phyloP scores from a whole-genome alignment of 1,284 basidiomycete species.

The Marasmius oreades region DNA sequence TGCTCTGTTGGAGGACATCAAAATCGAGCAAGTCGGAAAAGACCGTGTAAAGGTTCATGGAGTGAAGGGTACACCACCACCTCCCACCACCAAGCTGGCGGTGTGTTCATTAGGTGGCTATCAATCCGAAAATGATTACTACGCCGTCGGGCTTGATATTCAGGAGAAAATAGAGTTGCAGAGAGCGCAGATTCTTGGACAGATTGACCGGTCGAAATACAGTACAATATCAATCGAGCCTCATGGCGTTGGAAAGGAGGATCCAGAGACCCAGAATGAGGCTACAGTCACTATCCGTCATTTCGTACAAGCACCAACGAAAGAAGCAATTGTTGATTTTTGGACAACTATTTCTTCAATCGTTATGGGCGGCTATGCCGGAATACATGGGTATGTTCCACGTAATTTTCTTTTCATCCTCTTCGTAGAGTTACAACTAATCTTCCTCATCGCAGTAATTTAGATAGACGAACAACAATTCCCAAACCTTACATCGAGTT shows the following conservation, averaged over 20 bases:
- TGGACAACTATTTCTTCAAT: constrained; percentile 4
- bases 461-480: constrained; percentile 4
- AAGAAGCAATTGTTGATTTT: constrained; percentile 8
- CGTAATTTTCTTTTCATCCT: neutral
- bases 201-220: constrained; percentile 12
- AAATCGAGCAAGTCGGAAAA: constrained; percentile 14
- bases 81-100: constrained; percentile 21
- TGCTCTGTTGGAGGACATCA: constrained; percentile 6
- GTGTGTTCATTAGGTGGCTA: constrained; percentile 20
- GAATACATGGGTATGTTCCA: neutral
- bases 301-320: constrained; percentile 11
- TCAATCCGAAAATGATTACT: constrained; percentile 19
- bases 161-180: constrained; percentile 16
- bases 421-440: neutral
- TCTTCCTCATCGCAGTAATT: constrained; percentile 1
- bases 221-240: constrained; percentile 12
- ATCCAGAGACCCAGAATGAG: constrained; percentile 10
- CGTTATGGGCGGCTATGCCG: neutral
- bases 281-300: constrained; percentile 10
- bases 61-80: constrained; percentile 16
- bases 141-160: constrained; percentile 20
- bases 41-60: constrained; percentile 18
- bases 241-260: constrained; percentile 4
- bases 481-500: constrained; percentile 11
- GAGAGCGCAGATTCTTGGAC: constrained; percentile 11